Base-by-base conservation (phyloP, 164 flowering plant species). In the Cinnamomum chago region DNA sequence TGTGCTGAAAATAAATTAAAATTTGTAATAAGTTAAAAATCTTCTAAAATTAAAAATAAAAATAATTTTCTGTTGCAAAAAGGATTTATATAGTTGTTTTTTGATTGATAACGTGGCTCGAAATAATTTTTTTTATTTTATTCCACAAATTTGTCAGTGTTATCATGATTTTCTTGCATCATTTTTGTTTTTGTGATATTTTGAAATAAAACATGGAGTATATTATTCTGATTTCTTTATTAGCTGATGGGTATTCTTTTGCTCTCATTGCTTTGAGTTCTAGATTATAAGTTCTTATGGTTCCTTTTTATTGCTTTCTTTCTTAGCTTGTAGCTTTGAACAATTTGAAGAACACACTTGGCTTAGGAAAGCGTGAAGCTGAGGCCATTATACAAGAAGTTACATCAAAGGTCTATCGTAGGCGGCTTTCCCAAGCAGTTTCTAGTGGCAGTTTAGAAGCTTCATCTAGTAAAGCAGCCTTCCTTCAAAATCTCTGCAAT, bases 391-490 rank as follows among this genome's bases (percentile, higher is more conserved):
- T 73, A 33, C 50, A 86, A 73, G 99, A 94, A 73, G 88, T 94
- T 71, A 87, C 97, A 23, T 86, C 96, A 35, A 94, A 90, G 82
- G 90, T 79, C 66, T 96, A 96, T 73, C 92, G 94, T 62, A 91
- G 86, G 77, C 84, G 90, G 66, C 93, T 96, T 77, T 69, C 89
- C 74, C 89, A 86, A 71, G 88, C 92, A 73, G 86, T 96, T 76
- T 80, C 94, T 69, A 73, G 88, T 79, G 98, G 99, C 76, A 88
- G 85, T 72, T 78, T 96, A 76, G 94, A 83, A 72, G 83, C 86
- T 23, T 93, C 97, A 47, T 89, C 88, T 65, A 96, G 99, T 81
- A 96, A 94, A 84, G 99, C 99, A 17, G 86, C 90, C 28, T 92
- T 85, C 81, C 97, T 96, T 76, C 99, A 96, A 81, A 90, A 84